Conservation (phyloP, 2,329 filamentous ascomycete genomes). For the Chrysoporthe deuterocubensis region DNA sequence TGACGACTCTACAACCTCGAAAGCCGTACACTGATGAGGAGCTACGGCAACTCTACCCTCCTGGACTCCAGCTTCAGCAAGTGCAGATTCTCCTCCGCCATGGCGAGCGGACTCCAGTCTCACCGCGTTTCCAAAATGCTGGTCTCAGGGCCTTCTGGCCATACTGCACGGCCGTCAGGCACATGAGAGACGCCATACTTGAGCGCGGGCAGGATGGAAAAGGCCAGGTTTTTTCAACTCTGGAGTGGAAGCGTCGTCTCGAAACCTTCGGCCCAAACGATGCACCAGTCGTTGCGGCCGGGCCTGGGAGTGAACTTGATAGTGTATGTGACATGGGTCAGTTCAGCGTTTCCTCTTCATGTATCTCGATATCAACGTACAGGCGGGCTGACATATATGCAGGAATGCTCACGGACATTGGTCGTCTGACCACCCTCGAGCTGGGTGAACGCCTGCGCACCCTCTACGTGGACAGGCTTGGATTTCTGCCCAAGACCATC, state of each 20-base stretch:
- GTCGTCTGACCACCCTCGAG: slow-evolving; percentile 71
- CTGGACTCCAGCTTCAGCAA: slow-evolving; percentile 77
- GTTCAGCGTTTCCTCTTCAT: background rate
- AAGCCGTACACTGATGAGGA: slow-evolving; percentile 80
- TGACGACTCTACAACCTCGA: slow-evolving; percentile 79
- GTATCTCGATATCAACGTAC: background rate
- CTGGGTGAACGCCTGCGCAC: slow-evolving; percentile 70
- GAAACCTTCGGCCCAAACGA: slow-evolving; percentile 79
- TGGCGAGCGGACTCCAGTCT: slow-evolving; percentile 83
- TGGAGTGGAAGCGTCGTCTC: slow-evolving; percentile 72
- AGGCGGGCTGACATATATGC: background rate
- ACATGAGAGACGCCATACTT: slow-evolving; percentile 62
- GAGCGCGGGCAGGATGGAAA: slow-evolving; percentile 43
- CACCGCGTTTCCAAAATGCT: slow-evolving; percentile 82
- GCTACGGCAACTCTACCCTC: slow-evolving; percentile 79
- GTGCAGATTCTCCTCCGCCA: slow-evolving; percentile 87
- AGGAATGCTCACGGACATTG: slow-evolving; percentile 75
- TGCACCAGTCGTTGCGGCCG: slow-evolving; percentile 70
- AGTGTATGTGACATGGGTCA: slow-evolving; percentile 72
- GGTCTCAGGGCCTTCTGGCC: slow-evolving; percentile 78
- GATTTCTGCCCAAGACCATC: slow-evolving; percentile 68
- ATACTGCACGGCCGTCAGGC: slow-evolving; percentile 80
- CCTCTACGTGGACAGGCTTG: slow-evolving; percentile 76
- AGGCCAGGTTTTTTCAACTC: slow-evolving; percentile 45
- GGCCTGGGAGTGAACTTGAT: slow-evolving; percentile 73